These are phyloP conservation scores for Gautieria morchelliformis DNA, from an alignment of 768 basidiomycete genomes.

Conservation along the genomic window DNA sequence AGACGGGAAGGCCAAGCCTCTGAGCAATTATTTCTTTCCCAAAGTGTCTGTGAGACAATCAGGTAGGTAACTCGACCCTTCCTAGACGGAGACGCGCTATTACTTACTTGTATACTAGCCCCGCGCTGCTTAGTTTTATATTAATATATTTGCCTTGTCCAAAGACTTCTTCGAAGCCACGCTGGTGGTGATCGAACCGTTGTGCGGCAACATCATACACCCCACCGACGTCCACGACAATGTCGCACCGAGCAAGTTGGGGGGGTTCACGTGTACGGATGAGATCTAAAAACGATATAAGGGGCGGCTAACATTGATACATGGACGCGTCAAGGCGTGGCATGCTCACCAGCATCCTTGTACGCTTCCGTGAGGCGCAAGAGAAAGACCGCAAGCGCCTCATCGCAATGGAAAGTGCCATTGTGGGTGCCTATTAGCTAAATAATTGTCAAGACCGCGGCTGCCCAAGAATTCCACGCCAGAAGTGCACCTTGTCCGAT, in stretches of 20 bases:
- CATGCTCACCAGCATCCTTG: slow-evolving; percentile 54
- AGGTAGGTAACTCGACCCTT: neutral
- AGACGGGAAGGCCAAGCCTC: slow-evolving; percentile 35
- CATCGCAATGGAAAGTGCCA: slow-evolving; percentile 95
- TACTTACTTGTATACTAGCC: slow-evolving; percentile 88
- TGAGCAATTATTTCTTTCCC: slow-evolving; percentile 77
- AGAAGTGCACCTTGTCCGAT: neutral
- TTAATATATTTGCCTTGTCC: slow-evolving; percentile 71
- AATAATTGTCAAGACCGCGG: neutral
- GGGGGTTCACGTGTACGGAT: slow-evolving; percentile 67
- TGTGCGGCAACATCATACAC: slow-evolving; percentile 73
- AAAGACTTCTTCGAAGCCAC: slow-evolving; percentile 85
- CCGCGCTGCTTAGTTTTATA: slow-evolving; percentile 79
- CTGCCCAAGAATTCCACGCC: neutral
- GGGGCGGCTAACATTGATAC: neutral
- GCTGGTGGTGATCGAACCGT: slow-evolving; percentile 93
- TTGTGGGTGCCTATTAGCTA: slow-evolving; percentile 90
- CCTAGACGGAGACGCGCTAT: neutral
- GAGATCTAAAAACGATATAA: slow-evolving; percentile 32
- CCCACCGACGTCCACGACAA: slow-evolving; percentile 95
- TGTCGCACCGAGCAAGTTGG: slow-evolving; percentile 70
- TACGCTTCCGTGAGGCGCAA: slow-evolving; percentile 70
- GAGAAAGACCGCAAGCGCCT: slow-evolving; percentile 89
- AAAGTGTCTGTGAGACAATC: slow-evolving; percentile 55
- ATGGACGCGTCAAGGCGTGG: neutral